These are phyloP conservation scores for Penicillium canariense DNA, from an alignment of 495 filamentous ascomycete species.

Conservation along the genomic window DNA sequence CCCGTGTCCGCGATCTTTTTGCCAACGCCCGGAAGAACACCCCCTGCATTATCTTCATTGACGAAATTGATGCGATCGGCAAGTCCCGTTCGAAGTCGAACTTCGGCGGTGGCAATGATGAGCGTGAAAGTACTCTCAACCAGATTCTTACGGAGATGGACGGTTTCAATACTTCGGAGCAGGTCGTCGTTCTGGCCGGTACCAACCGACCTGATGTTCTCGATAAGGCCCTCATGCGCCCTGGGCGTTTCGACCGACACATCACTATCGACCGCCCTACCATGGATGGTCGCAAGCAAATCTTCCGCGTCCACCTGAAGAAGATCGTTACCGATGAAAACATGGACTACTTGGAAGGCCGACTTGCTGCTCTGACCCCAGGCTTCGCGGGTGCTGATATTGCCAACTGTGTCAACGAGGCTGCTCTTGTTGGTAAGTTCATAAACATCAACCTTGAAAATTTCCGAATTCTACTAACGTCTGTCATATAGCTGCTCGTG, in stretches of 20 bases:
- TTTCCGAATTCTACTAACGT: conserved; percentile 29
- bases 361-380: conserved; percentile 87
- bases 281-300: conserved; percentile 94
- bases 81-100: conserved; percentile 76
- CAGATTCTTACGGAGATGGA: conserved; percentile 99
- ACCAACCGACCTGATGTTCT: conserved; percentile 94
- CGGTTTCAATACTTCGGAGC: conserved; percentile 95
- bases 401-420: conserved; percentile 97
- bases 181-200: conserved; percentile 96
- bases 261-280: conserved; percentile 91
- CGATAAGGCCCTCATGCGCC: conserved; percentile 93
- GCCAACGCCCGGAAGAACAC: conserved; percentile 92
- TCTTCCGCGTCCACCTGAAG: conserved; percentile 87
- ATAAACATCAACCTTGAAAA: neutral
- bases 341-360: conserved; percentile 78
- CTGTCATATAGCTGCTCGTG: conserved; percentile 67
- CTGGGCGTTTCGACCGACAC: conserved; percentile 94
- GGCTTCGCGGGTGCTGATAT: conserved; percentile 98
- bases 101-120: conserved; percentile 88
- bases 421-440: conserved; percentile 87
- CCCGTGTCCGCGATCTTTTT: conserved; percentile 91
- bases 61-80: conserved; percentile 98
- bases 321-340: conserved; percentile 92
- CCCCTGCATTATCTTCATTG: conserved; percentile 98
- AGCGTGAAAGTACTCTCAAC: conserved; percentile 93